Base-by-base conservation (phyloP, 2,329 filamentous ascomycete genomes). In the Fonsecaea erecta region DNA sequence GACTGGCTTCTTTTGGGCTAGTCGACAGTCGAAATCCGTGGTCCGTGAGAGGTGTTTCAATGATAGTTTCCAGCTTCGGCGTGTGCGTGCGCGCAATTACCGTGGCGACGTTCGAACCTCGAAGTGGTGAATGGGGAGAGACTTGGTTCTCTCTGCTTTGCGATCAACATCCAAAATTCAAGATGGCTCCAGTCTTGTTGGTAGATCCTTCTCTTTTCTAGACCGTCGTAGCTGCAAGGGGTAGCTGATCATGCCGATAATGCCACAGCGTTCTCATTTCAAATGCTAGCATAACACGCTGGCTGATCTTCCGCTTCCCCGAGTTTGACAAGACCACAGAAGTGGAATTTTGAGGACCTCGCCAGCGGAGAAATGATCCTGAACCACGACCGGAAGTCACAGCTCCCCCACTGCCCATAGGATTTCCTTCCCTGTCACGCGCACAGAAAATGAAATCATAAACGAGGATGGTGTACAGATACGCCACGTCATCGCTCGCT, bases 391-490 rank as follows among this genome's bases (percentile, higher is more conserved):
- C 18, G 43, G 43, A 48, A 11, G 24, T 48, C 18, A 48, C 18
- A 24, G 12, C 43, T 48, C 43, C 43, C 12, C 4, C 18, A 3
- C 43, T 24, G 43, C 14, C 43, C 9, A 12, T 24, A 11, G 43
- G 18, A 8, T 53, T 40, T 56, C 12, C 30, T 56, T 16, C 53
- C 8, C n/a, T 35, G 57, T 52, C 46, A 60, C 18, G 46, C 57
- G 57, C 43, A 52, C 28, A 43, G 14, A 34, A 61, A 54, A 30
- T 54, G 58, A 32, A 61, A 54, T 43, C n/a, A 14, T 14, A n/a
- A 53, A 54, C 18, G 58, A 11, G 21, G 18, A 61, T 48, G 34
- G 58, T 53, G 58, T 61, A 61, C 58, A 46, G 40, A 54, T 18
- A 51, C 28, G 58, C 58, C 58, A 61, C 58, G 58, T 61, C 58